A percentile compares a stretch with the other conserved stretches of the same genome.
These are phyloP conservation scores for Hamamelis virginiana DNA, from an alignment of 164 flowering plant genomes.

Conservation along the genomic window DNA sequence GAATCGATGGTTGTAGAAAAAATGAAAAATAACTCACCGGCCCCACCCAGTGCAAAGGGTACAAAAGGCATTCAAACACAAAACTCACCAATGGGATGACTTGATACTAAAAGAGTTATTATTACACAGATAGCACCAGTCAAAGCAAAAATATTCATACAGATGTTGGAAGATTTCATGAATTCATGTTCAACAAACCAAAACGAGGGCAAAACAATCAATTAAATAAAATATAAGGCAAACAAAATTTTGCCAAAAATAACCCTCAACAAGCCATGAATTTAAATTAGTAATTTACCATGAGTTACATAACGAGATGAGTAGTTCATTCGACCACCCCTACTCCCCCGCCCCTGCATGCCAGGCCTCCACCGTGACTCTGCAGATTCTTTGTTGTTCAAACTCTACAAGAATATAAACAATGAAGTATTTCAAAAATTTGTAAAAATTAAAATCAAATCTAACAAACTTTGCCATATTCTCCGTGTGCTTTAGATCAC, in stretches of 20 bases:
- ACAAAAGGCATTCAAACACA: neutral
- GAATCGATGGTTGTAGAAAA: neutral
- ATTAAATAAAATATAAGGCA: neutral
- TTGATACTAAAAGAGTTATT: neutral
- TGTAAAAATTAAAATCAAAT: too few species aligned
- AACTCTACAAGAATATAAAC: constrained; percentile 41
- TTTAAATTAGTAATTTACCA: constrained; percentile 41
- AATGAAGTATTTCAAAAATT: neutral
- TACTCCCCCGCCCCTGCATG: constrained; percentile 58
- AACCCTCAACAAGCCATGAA: neutral
- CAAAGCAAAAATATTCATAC: neutral
- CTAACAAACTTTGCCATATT: too few species aligned
- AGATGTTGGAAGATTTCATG: neutral
- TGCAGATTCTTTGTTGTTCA: constrained; percentile 54
- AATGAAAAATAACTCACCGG: neutral
- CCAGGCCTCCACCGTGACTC: constrained; percentile 69
- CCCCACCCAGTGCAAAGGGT: neutral
- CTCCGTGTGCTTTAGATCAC: too few species aligned
- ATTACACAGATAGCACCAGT: neutral
- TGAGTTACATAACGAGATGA: constrained; percentile 48
- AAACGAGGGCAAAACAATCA: neutral
- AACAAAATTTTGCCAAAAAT: neutral
- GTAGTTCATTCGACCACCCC: constrained; percentile 54
- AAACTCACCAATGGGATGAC: neutral
- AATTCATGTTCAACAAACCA: constrained; percentile 2